Evolutionary conservation across 257 asterid species (phyloP).

Genomic region (Haberlea rhodopensis): DNA sequence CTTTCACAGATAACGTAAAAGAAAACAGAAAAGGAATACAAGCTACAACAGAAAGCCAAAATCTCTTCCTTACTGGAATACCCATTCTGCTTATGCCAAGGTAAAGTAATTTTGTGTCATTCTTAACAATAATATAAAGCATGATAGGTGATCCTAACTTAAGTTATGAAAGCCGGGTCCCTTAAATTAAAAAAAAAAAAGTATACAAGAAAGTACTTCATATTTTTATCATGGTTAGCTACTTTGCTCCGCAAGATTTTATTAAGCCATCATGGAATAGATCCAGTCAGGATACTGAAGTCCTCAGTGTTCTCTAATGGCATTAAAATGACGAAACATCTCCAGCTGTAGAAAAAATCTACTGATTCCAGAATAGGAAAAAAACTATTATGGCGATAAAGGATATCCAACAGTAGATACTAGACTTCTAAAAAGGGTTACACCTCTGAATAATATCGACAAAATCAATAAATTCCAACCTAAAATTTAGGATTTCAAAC

Average conservation of each 20-base stretch:
- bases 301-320: background rate
- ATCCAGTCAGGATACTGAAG: background rate
- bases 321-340: background rate
- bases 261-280: background rate
- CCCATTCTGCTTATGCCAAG: background rate
- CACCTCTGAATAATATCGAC: background rate
- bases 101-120: too few relatives aligned
- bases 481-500: background rate
- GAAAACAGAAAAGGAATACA: background rate
- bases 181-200: background rate
- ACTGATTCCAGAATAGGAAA: background rate
- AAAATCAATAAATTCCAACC: background rate
- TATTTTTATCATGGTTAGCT: background rate
- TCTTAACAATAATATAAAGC: background rate
- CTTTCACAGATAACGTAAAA: background rate
- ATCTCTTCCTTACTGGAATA: background rate
- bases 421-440: background rate
- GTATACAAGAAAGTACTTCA: background rate
- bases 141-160: background rate
- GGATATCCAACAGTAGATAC: background rate
- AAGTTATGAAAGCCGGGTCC: too few relatives aligned
- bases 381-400: background rate
- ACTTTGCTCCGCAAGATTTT: background rate
- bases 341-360: background rate
- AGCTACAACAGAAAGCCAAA: background rate